These are phyloP conservation scores for Arctostaphylos glauca DNA, from an alignment of 148 eudicot genomes.

Conservation along the genomic window DNA sequence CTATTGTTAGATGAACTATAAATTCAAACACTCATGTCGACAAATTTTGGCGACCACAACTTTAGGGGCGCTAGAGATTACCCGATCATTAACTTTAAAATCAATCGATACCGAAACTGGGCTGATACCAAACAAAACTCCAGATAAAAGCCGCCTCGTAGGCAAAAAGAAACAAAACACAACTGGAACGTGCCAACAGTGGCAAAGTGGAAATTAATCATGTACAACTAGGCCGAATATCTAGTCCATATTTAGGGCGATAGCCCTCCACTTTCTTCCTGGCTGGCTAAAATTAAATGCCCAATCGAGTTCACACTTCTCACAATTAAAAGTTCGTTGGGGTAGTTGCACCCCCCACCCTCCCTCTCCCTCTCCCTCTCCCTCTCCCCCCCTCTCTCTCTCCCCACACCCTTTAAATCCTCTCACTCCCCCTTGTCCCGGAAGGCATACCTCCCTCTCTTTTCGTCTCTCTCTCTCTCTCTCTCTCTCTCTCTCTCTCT, in stretches of 20 bases:
- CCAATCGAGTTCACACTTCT: not conserved
- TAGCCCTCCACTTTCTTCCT: not conserved
- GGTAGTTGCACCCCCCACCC: conserved; percentile 33
- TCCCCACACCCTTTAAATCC: not conserved
- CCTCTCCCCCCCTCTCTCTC: not conserved
- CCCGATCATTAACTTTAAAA: no score
- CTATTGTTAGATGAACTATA: no score
- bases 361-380: not conserved
- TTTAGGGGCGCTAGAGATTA: no score
- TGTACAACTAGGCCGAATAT: not conserved
- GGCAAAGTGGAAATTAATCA: not conserved
- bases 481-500: not conserved
- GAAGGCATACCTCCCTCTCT: no score
- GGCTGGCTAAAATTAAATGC: conserved; percentile 22
- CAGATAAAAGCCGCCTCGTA: no score
- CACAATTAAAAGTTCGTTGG: conserved; percentile 46
- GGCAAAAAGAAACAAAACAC: no score
- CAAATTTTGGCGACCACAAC: no score
- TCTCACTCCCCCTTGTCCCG: not conserved
- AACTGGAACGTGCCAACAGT: not conserved
- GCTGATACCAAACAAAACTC: no score
- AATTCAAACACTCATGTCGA: no score
- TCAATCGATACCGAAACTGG: no score
- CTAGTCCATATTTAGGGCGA: not conserved
- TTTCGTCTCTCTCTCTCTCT: not conserved